These are phyloP conservation scores for Plasmodium vinckei DNA, from an alignment of 169 alveolate genomes.

Conservation along the genomic window DNA sequence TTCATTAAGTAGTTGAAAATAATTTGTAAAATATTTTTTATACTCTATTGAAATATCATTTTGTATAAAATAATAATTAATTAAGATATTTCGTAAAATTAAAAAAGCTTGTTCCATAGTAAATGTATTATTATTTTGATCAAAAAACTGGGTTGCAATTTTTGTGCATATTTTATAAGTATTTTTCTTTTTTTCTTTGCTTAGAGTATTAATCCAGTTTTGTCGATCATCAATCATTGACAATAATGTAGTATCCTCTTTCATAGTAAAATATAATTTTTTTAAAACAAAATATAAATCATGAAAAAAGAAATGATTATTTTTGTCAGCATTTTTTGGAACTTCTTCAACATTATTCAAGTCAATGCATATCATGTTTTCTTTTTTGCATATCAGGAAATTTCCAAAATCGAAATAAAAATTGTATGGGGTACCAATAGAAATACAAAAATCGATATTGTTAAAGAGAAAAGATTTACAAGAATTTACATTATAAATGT, in stretches of 20 bases:
- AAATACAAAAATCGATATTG: conserved; percentile 52
- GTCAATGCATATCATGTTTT: conserved; percentile 65
- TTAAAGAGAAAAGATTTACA: conserved; percentile 66
- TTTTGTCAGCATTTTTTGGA: neutral
- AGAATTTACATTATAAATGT: conserved; percentile 45
- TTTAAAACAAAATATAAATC: conserved; percentile 40
- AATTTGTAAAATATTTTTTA: conserved; percentile 41
- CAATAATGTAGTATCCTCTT: neutral
- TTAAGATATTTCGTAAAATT: conserved; percentile 24
- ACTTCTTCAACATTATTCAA: conserved; percentile 8
- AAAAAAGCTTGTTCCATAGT: conserved; percentile 65
- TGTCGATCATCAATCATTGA: conserved; percentile 9
- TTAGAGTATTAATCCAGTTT: conserved; percentile 17
- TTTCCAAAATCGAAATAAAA: conserved; percentile 74
- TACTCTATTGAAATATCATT: conserved; percentile 18
- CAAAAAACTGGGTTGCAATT: conserved; percentile 2
- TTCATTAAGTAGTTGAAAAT: conserved; percentile 9
- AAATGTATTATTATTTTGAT: conserved; percentile 8
- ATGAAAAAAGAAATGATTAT: conserved; percentile 27
- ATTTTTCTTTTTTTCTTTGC: conserved; percentile 30
- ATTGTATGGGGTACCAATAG: conserved; percentile 45
- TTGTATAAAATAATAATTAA: conserved; percentile 25
- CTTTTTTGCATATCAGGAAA: conserved; percentile 32
- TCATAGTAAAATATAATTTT: conserved; percentile 28
- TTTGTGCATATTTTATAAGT: conserved; percentile 15